phyloP scores from a whole-genome alignment of 768 basidiomycete genomes.

The Melanogaster broomeanus region DNA sequence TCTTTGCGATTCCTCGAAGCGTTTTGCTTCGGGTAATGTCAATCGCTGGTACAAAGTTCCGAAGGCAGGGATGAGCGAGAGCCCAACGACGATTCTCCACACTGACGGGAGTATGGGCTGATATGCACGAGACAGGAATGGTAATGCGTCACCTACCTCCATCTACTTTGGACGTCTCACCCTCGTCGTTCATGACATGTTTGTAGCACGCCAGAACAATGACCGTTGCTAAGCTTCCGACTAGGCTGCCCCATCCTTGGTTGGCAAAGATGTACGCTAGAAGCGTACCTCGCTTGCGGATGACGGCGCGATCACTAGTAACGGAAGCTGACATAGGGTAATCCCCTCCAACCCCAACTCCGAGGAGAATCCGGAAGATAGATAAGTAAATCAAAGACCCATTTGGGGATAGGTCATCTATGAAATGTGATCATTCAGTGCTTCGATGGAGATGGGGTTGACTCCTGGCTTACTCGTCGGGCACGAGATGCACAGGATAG shows the following conservation, averaged over 20 bases:
- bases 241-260: slow-evolving; percentile 76
- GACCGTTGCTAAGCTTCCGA: slow-evolving; percentile 62
- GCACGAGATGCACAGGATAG: slow-evolving; percentile 65
- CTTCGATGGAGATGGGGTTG: not conserved
- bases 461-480: slow-evolving; percentile 49
- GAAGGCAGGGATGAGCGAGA: slow-evolving; percentile 75
- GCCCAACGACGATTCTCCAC: slow-evolving; percentile 75
- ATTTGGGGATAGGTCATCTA: slow-evolving; percentile 51
- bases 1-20: slow-evolving; percentile 46
- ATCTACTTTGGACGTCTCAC: slow-evolving; percentile 64
- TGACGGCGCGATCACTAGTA: slow-evolving; percentile 63
- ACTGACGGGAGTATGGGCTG: slow-evolving; percentile 33
- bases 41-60: slow-evolving; percentile 76
- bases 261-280: slow-evolving; percentile 77
- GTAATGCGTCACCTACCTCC: slow-evolving; percentile 48
- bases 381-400: slow-evolving; percentile 61
- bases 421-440: slow-evolving; percentile 1
- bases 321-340: slow-evolving; percentile 77
- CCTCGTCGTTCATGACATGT: slow-evolving; percentile 57
- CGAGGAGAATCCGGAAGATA: slow-evolving; percentile 70
- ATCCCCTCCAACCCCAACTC: slow-evolving; percentile 79
- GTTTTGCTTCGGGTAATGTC: slow-evolving; percentile 68
- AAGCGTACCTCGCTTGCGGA: slow-evolving; percentile 70
- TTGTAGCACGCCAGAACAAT: slow-evolving; percentile 67
- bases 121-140: not conserved